phyloP scores from a whole-genome alignment of 2,329 filamentous ascomycete species.

The Grosmannia serpens region DNA sequence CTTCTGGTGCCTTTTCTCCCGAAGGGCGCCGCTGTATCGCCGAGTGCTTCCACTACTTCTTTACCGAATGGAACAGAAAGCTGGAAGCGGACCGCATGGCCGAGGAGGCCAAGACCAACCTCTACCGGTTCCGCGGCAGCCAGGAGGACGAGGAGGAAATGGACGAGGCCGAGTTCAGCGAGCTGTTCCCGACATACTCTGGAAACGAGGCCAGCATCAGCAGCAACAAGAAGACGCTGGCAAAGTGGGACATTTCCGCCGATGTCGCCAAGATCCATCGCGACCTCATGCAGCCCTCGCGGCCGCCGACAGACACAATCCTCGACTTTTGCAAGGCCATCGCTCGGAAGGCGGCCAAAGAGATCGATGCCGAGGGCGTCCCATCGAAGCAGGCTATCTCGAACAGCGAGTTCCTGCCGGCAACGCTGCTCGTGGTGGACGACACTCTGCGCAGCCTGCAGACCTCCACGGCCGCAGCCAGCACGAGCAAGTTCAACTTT shows the following conservation, averaged over 20 bases:
- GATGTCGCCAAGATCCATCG: constrained; percentile 50
- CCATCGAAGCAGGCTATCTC: constrained; percentile 26
- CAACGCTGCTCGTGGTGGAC: constrained; percentile 53
- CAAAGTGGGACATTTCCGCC: constrained; percentile 44
- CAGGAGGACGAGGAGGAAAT: constrained; percentile 64
- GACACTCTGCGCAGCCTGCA: constrained; percentile 34
- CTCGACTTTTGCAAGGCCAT: constrained; percentile 31
- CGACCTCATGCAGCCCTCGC: constrained; percentile 35
- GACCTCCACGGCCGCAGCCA: neutral
- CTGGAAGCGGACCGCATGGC: constrained; percentile 66
- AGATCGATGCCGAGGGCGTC: constrained; percentile 8
- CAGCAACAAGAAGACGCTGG: constrained; percentile 15
- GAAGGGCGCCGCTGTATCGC: constrained; percentile 44
- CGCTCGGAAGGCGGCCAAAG: constrained; percentile 25
- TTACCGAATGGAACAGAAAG: constrained; percentile 67
- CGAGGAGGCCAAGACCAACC: constrained; percentile 58
- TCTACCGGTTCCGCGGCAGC: constrained; percentile 76
- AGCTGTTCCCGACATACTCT: constrained; percentile 72
- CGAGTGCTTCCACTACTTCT: constrained; percentile 59
- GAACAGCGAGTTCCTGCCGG: constrained; percentile 46
- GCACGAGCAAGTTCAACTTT: constrained; percentile 60
- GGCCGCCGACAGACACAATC: constrained; percentile 30
- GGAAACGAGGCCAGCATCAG: constrained; percentile 20
- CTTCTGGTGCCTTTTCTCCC: constrained; percentile 18
- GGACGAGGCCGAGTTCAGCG: constrained; percentile 62